Percentiles rank a stretch among this genome's conserved stretches.
Conservation (phyloP, 2,329 filamentous ascomycete species). For the Calonectria ilicicola region DNA sequence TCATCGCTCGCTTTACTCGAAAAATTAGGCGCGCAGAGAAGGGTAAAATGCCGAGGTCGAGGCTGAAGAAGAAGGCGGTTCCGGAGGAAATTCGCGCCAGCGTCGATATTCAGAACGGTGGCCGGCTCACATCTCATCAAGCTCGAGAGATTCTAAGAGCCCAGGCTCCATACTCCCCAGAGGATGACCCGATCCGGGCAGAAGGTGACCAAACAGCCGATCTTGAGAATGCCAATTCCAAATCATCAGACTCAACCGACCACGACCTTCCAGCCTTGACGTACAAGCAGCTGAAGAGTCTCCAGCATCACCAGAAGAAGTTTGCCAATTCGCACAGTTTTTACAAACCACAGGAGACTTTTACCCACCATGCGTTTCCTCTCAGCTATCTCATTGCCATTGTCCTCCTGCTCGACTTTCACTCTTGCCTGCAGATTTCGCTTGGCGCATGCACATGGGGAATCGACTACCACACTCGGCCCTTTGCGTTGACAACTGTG, state of each 20-base stretch:
- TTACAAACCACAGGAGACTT: slow-evolving; percentile 89
- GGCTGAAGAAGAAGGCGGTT: slow-evolving; percentile 35
- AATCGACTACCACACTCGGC: slow-evolving; percentile 77
- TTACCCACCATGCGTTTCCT: slow-evolving; percentile 84
- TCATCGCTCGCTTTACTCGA: slow-evolving; percentile 75
- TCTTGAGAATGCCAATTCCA: slow-evolving; percentile 53
- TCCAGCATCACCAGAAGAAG: slow-evolving; percentile 83
- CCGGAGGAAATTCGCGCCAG: slow-evolving; percentile 28
- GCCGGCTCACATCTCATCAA: slow-evolving; percentile 34
- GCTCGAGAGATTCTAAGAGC: slow-evolving; percentile 33
- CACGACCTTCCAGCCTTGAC: slow-evolving; percentile 72
- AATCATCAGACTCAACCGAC: slow-evolving; percentile 49
- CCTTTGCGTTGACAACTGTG: slow-evolving; percentile 80
- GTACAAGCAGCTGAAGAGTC: slow-evolving; percentile 72
- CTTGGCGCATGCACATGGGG: slow-evolving; percentile 84
- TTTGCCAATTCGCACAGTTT: slow-evolving; percentile 88
- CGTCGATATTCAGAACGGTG: slow-evolving; percentile 24
- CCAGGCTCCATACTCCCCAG: slow-evolving; percentile 24
- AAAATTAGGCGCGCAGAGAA: slow-evolving; percentile 61
- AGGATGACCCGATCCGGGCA: slow-evolving; percentile 50
- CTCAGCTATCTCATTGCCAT: slow-evolving; percentile 79
- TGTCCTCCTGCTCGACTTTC: slow-evolving; percentile 82
- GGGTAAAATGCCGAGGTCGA: slow-evolving; percentile 50
- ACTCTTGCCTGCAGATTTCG: slow-evolving; percentile 83
- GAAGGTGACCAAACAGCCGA: slow-evolving; percentile 49